Conservation (phyloP, 257 asterid genomes). For the Coffea eugenioides region DNA sequence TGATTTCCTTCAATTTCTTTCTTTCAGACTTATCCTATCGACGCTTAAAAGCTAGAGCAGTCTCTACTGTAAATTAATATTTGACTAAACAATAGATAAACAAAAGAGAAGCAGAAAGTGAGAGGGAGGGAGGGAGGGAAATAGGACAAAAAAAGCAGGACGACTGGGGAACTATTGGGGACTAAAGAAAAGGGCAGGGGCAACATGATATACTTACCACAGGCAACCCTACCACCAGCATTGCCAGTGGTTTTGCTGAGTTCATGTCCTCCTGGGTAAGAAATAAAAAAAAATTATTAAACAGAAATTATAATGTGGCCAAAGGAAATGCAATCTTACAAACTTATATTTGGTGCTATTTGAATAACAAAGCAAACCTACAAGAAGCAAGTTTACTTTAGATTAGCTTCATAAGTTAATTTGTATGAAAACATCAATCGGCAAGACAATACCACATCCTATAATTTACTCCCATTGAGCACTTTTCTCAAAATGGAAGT, state of each 20-base stretch:
- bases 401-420: background rate
- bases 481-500: background rate
- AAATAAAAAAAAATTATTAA: background rate
- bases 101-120: background rate
- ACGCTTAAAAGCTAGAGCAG: background rate
- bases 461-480: background rate
- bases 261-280: constrained; percentile 75
- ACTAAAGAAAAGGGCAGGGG: background rate
- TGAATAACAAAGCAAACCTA: background rate
- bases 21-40: background rate
- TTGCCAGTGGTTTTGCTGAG: constrained; percentile 91
- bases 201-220: constrained; percentile 47
- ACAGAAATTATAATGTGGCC: background rate
- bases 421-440: background rate
- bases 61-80: background rate
- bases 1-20: background rate
- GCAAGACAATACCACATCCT: background rate
- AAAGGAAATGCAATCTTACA: background rate
- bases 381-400: too few species aligned
- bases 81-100: background rate
- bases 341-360: background rate
- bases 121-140: background rate
- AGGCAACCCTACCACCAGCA: constrained; percentile 94
- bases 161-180: background rate
- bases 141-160: too few species aligned